Evolutionary conservation across 1,284 basidiomycete species (phyloP).

Genomic region (Trametes hirsuta): DNA sequence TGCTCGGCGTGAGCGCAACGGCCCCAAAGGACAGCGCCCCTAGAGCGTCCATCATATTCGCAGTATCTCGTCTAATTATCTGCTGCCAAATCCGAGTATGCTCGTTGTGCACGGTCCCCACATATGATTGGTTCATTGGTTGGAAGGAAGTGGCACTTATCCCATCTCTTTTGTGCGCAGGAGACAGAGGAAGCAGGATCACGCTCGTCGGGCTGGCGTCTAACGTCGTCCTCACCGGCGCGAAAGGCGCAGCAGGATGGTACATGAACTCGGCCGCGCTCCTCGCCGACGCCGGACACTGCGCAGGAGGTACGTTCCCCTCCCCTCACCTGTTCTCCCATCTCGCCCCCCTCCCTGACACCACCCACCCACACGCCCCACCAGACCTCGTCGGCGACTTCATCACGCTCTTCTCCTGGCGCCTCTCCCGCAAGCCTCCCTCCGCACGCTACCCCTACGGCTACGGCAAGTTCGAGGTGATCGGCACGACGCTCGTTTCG

Average conservation of each 20-base stretch:
- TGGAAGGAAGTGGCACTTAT: too few relatives aligned
- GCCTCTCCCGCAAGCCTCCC: slow-evolving; percentile 80
- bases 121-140: too few relatives aligned
- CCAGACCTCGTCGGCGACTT: slow-evolving; percentile 87
- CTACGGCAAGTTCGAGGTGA: slow-evolving; percentile 93
- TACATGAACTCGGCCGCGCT: slow-evolving; percentile 89
- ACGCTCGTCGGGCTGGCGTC: slow-evolving; percentile 86
- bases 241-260: slow-evolving; percentile 88
- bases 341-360: too few relatives aligned
- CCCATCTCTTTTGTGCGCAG: too few relatives aligned
- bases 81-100: too few relatives aligned
- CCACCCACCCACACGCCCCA: slow-evolving; percentile 4
- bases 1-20: too few relatives aligned
- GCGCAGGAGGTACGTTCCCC: slow-evolving; percentile 73
- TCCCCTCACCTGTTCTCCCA: too few relatives aligned
- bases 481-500: slow-evolving; percentile 86
- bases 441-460: slow-evolving; percentile 83
- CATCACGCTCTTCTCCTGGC: slow-evolving; percentile 92
- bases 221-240: slow-evolving; percentile 82
- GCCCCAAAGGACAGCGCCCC: too few relatives aligned
- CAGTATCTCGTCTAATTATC: too few relatives aligned
- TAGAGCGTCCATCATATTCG: too few relatives aligned
- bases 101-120: too few relatives aligned
- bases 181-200: slow-evolving; percentile 82
- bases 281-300: slow-evolving; percentile 95